A percentile compares a stretch with the other conserved stretches of the same genome.
phyloP scores from a whole-genome alignment of 1,139 yeast genomes.

The Yueomyces sp. region DNA sequence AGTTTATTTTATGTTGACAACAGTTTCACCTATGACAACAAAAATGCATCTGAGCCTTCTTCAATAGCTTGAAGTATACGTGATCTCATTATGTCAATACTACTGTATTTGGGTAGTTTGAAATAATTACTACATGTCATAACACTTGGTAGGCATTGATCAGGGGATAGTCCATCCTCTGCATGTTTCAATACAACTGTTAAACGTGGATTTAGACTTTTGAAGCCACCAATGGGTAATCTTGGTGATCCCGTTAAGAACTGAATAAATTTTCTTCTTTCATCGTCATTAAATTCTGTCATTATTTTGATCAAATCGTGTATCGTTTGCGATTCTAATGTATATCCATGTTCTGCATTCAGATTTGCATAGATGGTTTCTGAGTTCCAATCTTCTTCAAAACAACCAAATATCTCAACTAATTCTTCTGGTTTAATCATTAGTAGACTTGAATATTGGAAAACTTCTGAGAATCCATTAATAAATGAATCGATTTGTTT shows the following conservation, averaged over 20 bases:
- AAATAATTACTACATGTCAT: slow-evolving; percentile 97
- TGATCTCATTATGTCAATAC: slow-evolving; percentile 43
- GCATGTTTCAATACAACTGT: slow-evolving; percentile 78
- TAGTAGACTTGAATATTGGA: slow-evolving; percentile 63
- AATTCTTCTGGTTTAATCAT: slow-evolving; percentile 68
- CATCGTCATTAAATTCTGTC: slow-evolving; percentile 37
- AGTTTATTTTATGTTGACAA: too few species aligned
- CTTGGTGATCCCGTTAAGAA: slow-evolving; percentile 91
- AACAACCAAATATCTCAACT: slow-evolving; percentile 55
- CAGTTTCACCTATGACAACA: slow-evolving; percentile 40
- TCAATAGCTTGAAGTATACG: slow-evolving; percentile 57
- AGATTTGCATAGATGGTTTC: slow-evolving; percentile 48
- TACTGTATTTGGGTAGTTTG: slow-evolving; percentile 73
- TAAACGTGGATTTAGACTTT: slow-evolving; percentile 64
- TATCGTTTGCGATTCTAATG: slow-evolving; percentile 55
- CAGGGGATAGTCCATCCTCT: slow-evolving; percentile 56
- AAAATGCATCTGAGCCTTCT: slow-evolving; percentile 86
- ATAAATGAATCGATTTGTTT: slow-evolving; percentile 59
- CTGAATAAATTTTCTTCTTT: slow-evolving; percentile 66
- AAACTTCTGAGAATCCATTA: slow-evolving; percentile 73
- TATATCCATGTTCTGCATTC: slow-evolving; percentile 86
- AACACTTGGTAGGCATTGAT: slow-evolving; percentile 86
- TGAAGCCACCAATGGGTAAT: slow-evolving; percentile 89
- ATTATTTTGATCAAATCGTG: slow-evolving; percentile 48
- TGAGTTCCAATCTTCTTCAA: slow-evolving; percentile 78